phyloP scores from a whole-genome alignment of 108 stramenopile genomes.

The Cyclotella cryptica region DNA sequence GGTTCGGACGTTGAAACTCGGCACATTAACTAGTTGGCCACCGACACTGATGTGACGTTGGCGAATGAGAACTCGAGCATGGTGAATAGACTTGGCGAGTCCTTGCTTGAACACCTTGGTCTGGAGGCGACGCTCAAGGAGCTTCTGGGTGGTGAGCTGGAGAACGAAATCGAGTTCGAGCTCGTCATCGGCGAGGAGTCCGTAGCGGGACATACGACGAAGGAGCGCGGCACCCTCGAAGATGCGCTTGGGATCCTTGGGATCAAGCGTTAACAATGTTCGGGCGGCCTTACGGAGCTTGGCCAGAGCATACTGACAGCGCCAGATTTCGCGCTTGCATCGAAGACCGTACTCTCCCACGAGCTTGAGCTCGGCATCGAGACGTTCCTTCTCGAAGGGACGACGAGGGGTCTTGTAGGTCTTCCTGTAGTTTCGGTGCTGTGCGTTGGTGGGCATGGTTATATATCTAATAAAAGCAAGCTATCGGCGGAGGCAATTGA shows the following conservation, averaged over 20 bases:
- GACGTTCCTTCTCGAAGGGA: constrained; percentile 99
- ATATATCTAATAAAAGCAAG: background rate
- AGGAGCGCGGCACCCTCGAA: constrained; percentile 99
- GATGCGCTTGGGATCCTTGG: constrained; percentile 97
- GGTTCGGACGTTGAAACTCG: constrained; percentile 97
- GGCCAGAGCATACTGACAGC: constrained; percentile 98
- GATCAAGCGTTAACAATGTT: constrained; percentile 94
- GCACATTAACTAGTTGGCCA: constrained; percentile 97
- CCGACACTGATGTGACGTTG: constrained; percentile 99
- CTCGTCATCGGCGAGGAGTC: constrained; percentile 96
- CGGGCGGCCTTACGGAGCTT: constrained; percentile 99
- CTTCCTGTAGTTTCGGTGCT: constrained; percentile 88
- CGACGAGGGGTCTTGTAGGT: constrained; percentile 99
- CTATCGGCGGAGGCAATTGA: constrained; percentile 6
- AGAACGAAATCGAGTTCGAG: constrained; percentile 97
- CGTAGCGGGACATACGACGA: constrained; percentile 97
- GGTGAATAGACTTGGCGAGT: constrained; percentile 99
- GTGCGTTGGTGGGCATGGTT: constrained; percentile 63
- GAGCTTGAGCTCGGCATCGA: constrained; percentile 97
- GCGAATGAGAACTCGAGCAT: constrained; percentile 98
- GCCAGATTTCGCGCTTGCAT: constrained; percentile 99
- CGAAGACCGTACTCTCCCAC: constrained; percentile 99
- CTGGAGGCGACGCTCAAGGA: constrained; percentile 98
- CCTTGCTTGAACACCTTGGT: constrained; percentile 99
- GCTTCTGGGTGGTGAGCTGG: constrained; percentile 98